A percentile compares a stretch with the other conserved stretches of the same genome.
Conservation (phyloP, 805 yeast genomes). For the Suhomyces sp. region DNA sequence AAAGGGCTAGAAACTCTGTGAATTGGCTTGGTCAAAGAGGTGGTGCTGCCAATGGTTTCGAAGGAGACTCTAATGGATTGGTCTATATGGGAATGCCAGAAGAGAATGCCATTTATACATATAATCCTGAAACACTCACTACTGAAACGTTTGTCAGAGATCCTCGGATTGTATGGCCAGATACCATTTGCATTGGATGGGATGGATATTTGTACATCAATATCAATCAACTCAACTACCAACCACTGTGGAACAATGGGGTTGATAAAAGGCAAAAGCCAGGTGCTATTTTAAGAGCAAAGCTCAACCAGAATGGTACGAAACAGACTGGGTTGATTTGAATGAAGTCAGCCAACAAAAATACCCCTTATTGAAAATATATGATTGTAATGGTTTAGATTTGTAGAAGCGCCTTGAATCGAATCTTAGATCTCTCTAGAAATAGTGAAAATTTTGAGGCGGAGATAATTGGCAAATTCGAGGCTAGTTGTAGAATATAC, state of each 20-base stretch:
- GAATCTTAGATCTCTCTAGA: too few species aligned
- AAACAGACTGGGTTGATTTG: too few species aligned
- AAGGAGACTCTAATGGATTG: not conserved
- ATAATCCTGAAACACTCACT: not conserved
- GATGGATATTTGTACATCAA: constrained; percentile 3
- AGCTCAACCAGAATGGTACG: too few species aligned
- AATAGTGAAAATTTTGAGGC: too few species aligned
- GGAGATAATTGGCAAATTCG: too few species aligned
- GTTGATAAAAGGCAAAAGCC: constrained; percentile 1
- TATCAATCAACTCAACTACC: constrained; percentile 1
- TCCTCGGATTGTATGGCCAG: constrained; percentile 5
- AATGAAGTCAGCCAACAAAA: too few species aligned
- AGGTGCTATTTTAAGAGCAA: constrained; percentile 2
- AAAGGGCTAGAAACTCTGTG: constrained; percentile 1
- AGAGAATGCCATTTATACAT: constrained; percentile 1
- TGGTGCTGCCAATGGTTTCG: constrained; percentile 2
- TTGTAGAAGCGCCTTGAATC: too few species aligned
- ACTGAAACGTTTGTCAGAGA: constrained; percentile 2
- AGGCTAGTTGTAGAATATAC: too few species aligned
- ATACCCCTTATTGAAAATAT: too few species aligned
- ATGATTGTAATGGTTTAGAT: too few species aligned
- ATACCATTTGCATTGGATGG: constrained; percentile 1
- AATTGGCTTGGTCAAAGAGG: constrained; percentile 2
- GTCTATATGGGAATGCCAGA: constrained; percentile 3
- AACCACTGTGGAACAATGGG: constrained; percentile 1